Evolutionary conservation across 768 basidiomycete genomes (phyloP).

Genomic region (Amanita pseudoporphyria): DNA sequence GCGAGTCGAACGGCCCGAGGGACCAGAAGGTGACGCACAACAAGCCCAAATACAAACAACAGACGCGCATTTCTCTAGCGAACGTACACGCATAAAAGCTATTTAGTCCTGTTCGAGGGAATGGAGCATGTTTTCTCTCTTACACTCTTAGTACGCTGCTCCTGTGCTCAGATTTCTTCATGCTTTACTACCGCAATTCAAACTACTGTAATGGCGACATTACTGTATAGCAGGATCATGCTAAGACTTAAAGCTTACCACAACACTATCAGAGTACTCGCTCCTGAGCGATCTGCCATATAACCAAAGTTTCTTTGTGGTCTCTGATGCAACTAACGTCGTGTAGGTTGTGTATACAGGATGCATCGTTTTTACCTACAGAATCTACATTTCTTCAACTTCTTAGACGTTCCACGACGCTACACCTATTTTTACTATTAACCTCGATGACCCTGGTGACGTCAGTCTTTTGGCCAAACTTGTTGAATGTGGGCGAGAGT

Average conservation of each 20-base stretch:
- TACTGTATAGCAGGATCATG: background rate
- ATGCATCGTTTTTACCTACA: background rate
- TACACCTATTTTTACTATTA: background rate
- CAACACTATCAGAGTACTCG: background rate
- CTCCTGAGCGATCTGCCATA: background rate
- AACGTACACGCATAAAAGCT: no score
- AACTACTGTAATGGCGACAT: background rate
- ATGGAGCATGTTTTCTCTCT: no score
- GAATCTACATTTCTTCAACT: no score
- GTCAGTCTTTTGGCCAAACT: slow-evolving; percentile 1
- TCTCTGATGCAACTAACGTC: background rate
- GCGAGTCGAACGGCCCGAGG: background rate
- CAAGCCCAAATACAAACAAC: background rate
- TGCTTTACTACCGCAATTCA: no score
- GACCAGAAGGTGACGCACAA: background rate
- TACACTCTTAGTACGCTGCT: no score
- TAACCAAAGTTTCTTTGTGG: background rate
- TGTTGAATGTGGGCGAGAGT: background rate
- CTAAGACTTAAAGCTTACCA: slow-evolving; percentile 1
- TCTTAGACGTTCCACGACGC: no score
- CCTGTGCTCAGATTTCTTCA: no score
- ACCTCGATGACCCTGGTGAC: slow-evolving; percentile 5
- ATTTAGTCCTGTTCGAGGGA: no score
- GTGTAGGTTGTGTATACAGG: background rate
- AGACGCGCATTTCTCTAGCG: background rate